These are phyloP conservation scores for Fraxinus greggii DNA, from an alignment of 305 asterid genomes.

Conservation along the genomic window DNA sequence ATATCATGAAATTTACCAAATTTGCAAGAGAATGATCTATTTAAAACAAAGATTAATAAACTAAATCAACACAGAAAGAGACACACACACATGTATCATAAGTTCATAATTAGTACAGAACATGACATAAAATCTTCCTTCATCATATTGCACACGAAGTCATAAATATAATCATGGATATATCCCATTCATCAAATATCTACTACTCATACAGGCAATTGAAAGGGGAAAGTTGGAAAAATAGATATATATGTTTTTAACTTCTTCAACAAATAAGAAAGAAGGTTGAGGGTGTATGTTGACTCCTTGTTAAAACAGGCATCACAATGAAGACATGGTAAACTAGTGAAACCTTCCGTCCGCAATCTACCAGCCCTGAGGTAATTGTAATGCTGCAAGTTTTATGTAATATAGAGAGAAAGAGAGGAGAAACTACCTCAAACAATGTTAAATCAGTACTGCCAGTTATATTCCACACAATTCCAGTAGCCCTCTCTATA, in stretches of 20 bases:
- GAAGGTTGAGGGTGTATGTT: neutral
- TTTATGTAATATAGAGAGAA: conserved; percentile 5
- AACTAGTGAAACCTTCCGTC: neutral
- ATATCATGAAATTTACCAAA: conserved; percentile 1
- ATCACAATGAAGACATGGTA: neutral
- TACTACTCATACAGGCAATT: neutral
- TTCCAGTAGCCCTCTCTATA: conserved; percentile 97
- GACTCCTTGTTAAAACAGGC: neutral
- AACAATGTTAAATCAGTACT: conserved; percentile 87
- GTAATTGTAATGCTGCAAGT: neutral
- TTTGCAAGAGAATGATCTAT: neutral
- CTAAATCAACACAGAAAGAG: neutral
- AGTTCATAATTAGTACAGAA: neutral
- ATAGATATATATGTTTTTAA: neutral
- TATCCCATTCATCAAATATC: neutral
- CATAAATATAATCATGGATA: neutral
- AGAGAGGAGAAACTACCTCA: conserved; percentile 56
- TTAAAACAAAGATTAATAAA: neutral
- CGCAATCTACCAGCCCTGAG: neutral
- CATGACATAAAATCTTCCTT: neutral
- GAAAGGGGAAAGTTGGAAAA: neutral
- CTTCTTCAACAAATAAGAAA: neutral
- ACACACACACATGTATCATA: neutral
- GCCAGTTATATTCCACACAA: conserved; percentile 98
- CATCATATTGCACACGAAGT: neutral